phyloP scores from a whole-genome alignment of 345 rosid species.

The Citrus glauca region DNA sequence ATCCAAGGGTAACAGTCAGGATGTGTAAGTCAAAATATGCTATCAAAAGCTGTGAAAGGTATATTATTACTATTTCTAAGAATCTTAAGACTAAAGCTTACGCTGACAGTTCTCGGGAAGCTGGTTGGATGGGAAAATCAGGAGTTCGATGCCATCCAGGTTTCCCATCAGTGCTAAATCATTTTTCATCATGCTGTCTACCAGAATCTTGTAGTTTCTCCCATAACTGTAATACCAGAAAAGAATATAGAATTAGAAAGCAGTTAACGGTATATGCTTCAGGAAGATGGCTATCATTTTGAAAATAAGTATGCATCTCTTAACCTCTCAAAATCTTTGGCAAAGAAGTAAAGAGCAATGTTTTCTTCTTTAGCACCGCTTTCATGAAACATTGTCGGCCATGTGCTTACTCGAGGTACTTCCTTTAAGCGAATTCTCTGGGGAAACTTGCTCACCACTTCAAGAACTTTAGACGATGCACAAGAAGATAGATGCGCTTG shows the following conservation, averaged over 20 bases:
- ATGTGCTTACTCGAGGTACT: conserved; percentile 71
- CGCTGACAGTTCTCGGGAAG: conserved; percentile 86
- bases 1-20: not conserved
- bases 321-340: conserved; percentile 83
- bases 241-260: conserved; percentile 1
- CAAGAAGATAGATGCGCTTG: conserved; percentile 79
- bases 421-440: conserved; percentile 57
- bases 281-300: not conserved
- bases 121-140: conserved; percentile 82
- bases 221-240: conserved; percentile 58
- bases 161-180: conserved; percentile 87
- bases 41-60: conserved; percentile 2
- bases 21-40: not conserved
- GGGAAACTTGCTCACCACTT: conserved; percentile 55
- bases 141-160: conserved; percentile 67
- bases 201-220: conserved; percentile 65
- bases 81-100: conserved; percentile 38
- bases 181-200: conserved; percentile 73
- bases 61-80: not conserved
- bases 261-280: not conserved
- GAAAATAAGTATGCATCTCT: not conserved
- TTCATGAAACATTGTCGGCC: conserved; percentile 82
- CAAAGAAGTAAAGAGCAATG: conserved; percentile 95
- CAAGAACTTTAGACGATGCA: conserved; percentile 75
- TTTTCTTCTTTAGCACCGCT: conserved; percentile 74